A percentile compares a stretch with the other conserved stretches of the same genome.
Conservation (phyloP, 1,284 basidiomycete species). For the Tetrapyrgos nigripes region DNA sequence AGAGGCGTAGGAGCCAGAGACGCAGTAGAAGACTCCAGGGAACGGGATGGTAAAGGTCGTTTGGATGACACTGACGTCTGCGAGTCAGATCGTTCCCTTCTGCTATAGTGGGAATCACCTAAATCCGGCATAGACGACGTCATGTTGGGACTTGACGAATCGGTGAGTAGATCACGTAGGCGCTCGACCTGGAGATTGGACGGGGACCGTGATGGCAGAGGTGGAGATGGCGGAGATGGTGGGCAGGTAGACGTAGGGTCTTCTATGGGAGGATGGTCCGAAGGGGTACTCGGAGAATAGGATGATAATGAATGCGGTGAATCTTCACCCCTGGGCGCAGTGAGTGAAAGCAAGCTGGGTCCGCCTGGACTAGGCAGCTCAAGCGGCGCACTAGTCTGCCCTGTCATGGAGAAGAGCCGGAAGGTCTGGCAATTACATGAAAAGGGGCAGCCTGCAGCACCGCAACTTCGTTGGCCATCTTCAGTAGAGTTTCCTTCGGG, state of each 20-base stretch:
- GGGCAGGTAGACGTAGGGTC: conserved; percentile 17
- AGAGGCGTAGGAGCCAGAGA: conserved; percentile 11
- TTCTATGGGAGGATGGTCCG: conserved; percentile 14
- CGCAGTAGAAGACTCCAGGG: conserved; percentile 3
- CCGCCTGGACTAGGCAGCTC: conserved; percentile 5
- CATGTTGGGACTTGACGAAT: conserved; percentile 9
- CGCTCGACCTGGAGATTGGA: conserved; percentile 5
- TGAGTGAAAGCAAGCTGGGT: conserved; percentile 18
- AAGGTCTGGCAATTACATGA: conserved; percentile 4
- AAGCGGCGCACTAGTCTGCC: not conserved
- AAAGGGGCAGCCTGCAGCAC: conserved; percentile 9
- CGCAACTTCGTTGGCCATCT: not conserved
- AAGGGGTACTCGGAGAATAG: conserved; percentile 20
- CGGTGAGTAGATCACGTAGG: conserved; percentile 12
- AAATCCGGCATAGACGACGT: conserved; percentile 16
- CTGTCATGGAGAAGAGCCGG: not conserved
- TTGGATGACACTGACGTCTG: conserved; percentile 1
- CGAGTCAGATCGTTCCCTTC: not conserved
- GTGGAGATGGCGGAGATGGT: conserved; percentile 22
- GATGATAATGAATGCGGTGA: conserved; percentile 6
- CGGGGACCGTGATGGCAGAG: not conserved
- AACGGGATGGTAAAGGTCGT: conserved; percentile 7
- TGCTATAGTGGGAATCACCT: not conserved
- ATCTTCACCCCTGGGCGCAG: conserved; percentile 12
- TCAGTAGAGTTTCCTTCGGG: not conserved